A percentile compares a stretch with the other conserved stretches of the same genome.
Conservation (phyloP, 192 early-diverging fungal species). For the Funneliformis mosseae region DNA sequence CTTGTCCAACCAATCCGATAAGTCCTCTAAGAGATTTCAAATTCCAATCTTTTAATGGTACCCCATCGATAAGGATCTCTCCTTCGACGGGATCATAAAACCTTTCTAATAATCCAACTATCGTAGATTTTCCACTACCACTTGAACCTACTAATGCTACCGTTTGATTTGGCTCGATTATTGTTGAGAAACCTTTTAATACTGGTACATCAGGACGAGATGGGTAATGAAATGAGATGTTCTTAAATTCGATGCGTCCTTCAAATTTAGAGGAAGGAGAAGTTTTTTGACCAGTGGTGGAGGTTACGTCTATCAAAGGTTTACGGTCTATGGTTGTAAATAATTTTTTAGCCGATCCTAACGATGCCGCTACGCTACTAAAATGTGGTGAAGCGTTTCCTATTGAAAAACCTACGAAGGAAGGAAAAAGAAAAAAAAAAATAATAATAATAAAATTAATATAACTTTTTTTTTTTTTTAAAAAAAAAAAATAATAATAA, state of each 20-base stretch:
- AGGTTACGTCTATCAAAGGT: conserved; percentile 67
- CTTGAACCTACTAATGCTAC: conserved; percentile 91
- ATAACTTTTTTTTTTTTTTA: not conserved
- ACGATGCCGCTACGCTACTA: conserved; percentile 65
- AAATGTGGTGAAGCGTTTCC: conserved; percentile 72
- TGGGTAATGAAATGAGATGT: conserved; percentile 84
- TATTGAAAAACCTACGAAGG: conserved; percentile 54
- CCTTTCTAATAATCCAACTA: conserved; percentile 77
- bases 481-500: conserved; percentile 1
- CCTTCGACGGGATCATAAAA: conserved; percentile 76
- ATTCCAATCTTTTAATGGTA: conserved; percentile 70
- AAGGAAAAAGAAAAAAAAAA: not conserved
- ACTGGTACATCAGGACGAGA: conserved; percentile 80
- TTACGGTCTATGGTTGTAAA: conserved; percentile 78
- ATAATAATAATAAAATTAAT: not conserved
- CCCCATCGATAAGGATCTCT: conserved; percentile 69
- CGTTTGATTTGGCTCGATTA: conserved; percentile 67
- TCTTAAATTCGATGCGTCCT: conserved; percentile 71
- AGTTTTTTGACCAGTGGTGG: not conserved
- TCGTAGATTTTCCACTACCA: conserved; percentile 85
- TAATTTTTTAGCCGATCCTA: conserved; percentile 78
- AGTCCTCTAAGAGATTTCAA: conserved; percentile 72
- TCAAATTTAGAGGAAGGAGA: conserved; percentile 40
- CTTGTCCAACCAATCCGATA: conserved; percentile 54
- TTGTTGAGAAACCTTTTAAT: conserved; percentile 67